A percentile compares a stretch with the other conserved stretches of the same genome.
phyloP scores from a whole-genome alignment of 495 filamentous ascomycete species.

The Annulohypoxylon stygium region DNA sequence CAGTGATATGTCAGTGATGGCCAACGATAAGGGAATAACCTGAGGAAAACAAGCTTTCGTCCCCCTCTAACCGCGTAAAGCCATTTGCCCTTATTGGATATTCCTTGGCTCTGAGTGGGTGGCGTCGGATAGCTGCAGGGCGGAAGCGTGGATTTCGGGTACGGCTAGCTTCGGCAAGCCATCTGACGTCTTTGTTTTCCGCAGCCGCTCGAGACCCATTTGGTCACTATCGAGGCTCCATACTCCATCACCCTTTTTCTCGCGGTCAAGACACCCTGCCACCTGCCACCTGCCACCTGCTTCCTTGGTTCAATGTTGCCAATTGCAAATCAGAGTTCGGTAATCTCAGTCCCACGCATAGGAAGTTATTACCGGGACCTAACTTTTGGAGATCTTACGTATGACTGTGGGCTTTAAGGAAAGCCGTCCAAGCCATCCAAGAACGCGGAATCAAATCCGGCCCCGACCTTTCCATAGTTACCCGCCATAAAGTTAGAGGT shows the following conservation, averaged over 20 bases:
- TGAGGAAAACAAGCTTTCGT: not conserved
- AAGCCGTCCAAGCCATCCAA: not conserved
- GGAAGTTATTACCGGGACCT: conserved; percentile 2
- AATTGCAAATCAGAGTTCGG: not conserved
- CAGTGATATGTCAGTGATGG: conserved; percentile 7
- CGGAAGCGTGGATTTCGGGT: conserved; percentile 8
- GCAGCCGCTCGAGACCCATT: not conserved
- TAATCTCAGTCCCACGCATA: not conserved
- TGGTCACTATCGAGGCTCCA: conserved; percentile 3
- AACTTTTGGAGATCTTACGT: conserved; percentile 15
- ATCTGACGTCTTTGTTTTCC: conserved; percentile 44
- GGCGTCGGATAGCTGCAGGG: conserved; percentile 31
- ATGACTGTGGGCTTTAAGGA: conserved; percentile 16
- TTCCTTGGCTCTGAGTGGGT: conserved; percentile 15
- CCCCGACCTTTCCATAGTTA: conserved; percentile 37
- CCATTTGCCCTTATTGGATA: conserved; percentile 37
- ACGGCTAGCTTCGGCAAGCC: conserved; percentile 46
- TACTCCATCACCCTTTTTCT: not conserved
- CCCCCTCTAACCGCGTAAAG: conserved; percentile 42
- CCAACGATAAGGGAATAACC: conserved; percentile 19
- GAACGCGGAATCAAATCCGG: conserved; percentile 44
- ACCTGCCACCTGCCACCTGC: too few relatives aligned
- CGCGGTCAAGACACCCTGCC: not conserved
- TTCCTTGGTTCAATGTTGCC: not conserved
- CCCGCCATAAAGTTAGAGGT: conserved; percentile 11